phyloP scores from a whole-genome alignment of 202 grass and related monocot species.

The Zoysia matrella region DNA sequence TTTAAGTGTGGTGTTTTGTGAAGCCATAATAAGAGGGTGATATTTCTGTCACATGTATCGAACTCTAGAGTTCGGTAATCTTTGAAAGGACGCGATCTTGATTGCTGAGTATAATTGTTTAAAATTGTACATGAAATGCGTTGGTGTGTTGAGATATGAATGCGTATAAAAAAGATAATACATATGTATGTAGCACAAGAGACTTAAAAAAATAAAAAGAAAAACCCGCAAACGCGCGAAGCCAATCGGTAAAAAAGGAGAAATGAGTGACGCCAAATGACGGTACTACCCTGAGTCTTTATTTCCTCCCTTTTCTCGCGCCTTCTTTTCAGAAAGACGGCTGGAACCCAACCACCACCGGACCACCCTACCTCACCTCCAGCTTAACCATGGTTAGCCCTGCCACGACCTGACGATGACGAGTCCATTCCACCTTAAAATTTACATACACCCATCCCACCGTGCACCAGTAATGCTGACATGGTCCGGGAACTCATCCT shows the following conservation, averaged over 20 bases:
- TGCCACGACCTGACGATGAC: slow-evolving; percentile 45
- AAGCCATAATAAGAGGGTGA: too few species aligned
- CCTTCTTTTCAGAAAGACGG: slow-evolving; percentile 63
- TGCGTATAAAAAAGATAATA: too few species aligned
- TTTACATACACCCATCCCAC: slow-evolving; percentile 35
- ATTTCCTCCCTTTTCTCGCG: slow-evolving; percentile 58
- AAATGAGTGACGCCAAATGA: slow-evolving; percentile 36
- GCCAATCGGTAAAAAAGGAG: not conserved
- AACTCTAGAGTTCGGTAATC: too few species aligned
- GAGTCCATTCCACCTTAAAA: slow-evolving; percentile 10
- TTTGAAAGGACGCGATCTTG: too few species aligned
- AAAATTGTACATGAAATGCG: too few species aligned
- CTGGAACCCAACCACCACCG: slow-evolving; percentile 47
- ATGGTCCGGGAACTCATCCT: slow-evolving; percentile 17
- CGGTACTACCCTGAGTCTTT: slow-evolving; percentile 31
- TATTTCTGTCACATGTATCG: too few species aligned
- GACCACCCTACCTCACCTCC: slow-evolving; percentile 26
- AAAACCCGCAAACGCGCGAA: too few species aligned
- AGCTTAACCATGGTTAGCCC: slow-evolving; percentile 58
- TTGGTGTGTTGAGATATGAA: too few species aligned
- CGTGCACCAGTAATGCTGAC: not conserved
- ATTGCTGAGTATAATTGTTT: too few species aligned
- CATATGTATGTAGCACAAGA: too few species aligned
- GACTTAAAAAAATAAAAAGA: too few species aligned
- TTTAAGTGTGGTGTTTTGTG: too few species aligned